Base-by-base conservation (phyloP, 805 yeast species). In the Brettanomyces custersianus region DNA sequence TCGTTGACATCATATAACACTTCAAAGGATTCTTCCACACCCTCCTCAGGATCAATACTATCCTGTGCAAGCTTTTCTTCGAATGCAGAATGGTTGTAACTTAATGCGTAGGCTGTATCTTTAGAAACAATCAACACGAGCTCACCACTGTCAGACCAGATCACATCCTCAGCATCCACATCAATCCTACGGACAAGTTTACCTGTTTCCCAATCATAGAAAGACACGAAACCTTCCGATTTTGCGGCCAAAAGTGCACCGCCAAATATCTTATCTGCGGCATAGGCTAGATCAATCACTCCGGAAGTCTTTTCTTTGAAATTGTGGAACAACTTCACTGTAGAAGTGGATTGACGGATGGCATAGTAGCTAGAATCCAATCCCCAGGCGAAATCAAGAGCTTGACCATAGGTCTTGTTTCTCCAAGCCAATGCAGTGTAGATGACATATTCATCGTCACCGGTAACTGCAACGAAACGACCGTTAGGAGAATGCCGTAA, bases 391-490 rank as follows among this genome's bases (percentile, higher is more conserved):
- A 94, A 86, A 53, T 87, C 96, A 37, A 77, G 63, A 16, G 95
- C 96, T 39, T 74, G 71, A 43, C 97, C 97, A 59, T 83, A 92
- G 34, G 87, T 70, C 64, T 87, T 92, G 52, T 90, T 87, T 66
- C 98, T 77, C 98, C 98, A 92, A 1, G 97, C 97, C 51, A 92
- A 72, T 2, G 98, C 90, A 2, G 97, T 88, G 63, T 90, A 92
- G 37, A 92, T 80, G 49, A 90, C 85, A 58, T 86, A 90, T 62
- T 92, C 99, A 41, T 96, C 96, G 62, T 92, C 98, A 54, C 99
- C 99, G 31, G 90, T 81, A 34, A 92, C 96, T 20, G 97, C 82
- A 27, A 88, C 96, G 57, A 83, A 92, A 60, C 96, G 77, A 44
- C 99, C 99, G 56, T 92, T 92, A 44, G 97, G 96, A 31, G 97